Conservation (phyloP, 306 rosid species). For the Rubus idaeus region DNA sequence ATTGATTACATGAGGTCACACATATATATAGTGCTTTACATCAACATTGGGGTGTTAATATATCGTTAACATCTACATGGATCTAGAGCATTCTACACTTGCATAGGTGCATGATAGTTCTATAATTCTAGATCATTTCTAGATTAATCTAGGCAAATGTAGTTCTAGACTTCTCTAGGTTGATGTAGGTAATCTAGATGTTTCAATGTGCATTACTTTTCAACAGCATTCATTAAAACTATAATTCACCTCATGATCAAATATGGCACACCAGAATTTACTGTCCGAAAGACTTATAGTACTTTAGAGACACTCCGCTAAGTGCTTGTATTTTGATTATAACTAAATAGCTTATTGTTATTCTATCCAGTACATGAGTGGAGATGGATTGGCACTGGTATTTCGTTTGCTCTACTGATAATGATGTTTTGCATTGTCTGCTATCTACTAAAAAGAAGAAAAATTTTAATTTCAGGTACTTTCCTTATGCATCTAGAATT, state of each 20-base stretch:
- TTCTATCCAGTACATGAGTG: slow-evolving; percentile 3
- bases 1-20: too few relatives aligned
- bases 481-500: not conserved
- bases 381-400: slow-evolving; percentile 13
- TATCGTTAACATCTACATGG: too few relatives aligned
- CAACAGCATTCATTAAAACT: not conserved
- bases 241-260: not conserved
- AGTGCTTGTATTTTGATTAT: not conserved
- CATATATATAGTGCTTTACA: too few relatives aligned
- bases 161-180: too few relatives aligned
- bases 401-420: slow-evolving; percentile 1
- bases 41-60: too few relatives aligned
- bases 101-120: too few relatives aligned
- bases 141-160: too few relatives aligned
- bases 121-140: too few relatives aligned
- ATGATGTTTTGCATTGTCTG: not conserved
- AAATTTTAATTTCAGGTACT: not conserved
- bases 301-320: not conserved
- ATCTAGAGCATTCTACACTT: too few relatives aligned
- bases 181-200: too few relatives aligned
- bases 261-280: too few relatives aligned
- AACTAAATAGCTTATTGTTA: not conserved
- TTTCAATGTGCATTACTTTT: too few relatives aligned
- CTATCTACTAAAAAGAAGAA: not conserved
- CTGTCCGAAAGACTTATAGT: not conserved